Conservation (phyloP, 495 filamentous ascomycete species). For the Margaritispora aquatica region DNA sequence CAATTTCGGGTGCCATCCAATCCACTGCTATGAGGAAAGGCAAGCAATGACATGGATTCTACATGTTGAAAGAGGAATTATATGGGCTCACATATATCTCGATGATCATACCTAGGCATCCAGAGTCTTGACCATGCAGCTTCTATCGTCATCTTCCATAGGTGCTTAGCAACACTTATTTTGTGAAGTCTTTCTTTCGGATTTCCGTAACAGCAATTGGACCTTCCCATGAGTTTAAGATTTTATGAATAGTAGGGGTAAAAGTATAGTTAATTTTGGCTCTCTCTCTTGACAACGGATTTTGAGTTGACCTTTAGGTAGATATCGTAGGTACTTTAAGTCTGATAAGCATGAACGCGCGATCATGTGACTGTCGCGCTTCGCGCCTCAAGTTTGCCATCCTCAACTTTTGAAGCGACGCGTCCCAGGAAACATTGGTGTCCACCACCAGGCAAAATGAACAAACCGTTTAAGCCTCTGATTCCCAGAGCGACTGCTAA, state of each 20-base stretch:
- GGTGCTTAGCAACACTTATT: slow-evolving; percentile 43
- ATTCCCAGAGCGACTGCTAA: slow-evolving; percentile 15
- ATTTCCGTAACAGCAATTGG: no score
- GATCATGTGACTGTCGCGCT: background rate
- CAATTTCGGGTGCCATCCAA: no score
- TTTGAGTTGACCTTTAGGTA: background rate
- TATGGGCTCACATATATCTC: slow-evolving; percentile 40
- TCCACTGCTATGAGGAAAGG: slow-evolving; percentile 27
- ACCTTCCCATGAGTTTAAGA: no score
- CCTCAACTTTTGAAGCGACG: background rate
- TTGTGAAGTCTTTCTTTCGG: slow-evolving; percentile 13
- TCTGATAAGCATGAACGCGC: background rate
- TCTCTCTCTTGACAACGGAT: no score
- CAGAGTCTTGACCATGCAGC: slow-evolving; percentile 47
- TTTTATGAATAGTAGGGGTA: no score
- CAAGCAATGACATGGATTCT: slow-evolving; percentile 29
- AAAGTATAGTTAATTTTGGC: no score
- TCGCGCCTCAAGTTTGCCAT: no score
- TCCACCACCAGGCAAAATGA: slow-evolving; percentile 14
- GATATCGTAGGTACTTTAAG: no score
- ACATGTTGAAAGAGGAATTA: slow-evolving; percentile 28
- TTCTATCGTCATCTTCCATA: slow-evolving; percentile 56
- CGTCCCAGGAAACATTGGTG: background rate
- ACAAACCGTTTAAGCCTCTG: slow-evolving; percentile 25
- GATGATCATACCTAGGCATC: slow-evolving; percentile 52